Base-by-base conservation (phyloP, 2,329 filamentous ascomycete species). In the Neurospora sp. region DNA sequence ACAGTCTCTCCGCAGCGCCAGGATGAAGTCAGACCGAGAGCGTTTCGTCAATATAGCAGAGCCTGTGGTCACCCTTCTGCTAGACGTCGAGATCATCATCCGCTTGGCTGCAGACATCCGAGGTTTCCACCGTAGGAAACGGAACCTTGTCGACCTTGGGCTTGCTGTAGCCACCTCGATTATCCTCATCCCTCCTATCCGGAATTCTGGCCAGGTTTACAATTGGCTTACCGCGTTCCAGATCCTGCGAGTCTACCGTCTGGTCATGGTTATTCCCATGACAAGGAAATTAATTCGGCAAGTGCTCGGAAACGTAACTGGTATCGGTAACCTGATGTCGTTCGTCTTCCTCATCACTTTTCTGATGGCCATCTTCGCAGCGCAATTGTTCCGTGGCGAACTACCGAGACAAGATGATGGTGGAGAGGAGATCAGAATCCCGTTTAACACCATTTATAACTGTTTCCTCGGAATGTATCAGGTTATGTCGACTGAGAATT, bases 381-480 rank as follows among this genome's bases (percentile, higher is more conserved):
- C 91, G 1, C 95, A 99, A 78, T 87, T 99, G 4, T 97, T 99
- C 77, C 90, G 96, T 42, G 94, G 94, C 38, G 90, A 97, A 75
- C 87, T 98, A 38, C 90, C 92, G 0, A 76, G 84, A 39, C 75
- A 84, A n/a, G 87, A 93, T 73, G 79, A 82, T 2, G 78, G 81
- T n/a, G 91, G 89, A 2, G 82, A 91, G 2, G 80, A 86, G 2
- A 89, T 92, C 72, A 81, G 86, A 28, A 87, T 96, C 58, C 91
- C 92, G 0, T 99, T 99, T 78, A 89, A 89, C 77, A 92, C 93
- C 46, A 96, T 99, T 42, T 99, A 91, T 83, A 98, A 98, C 77
- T 92, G 93, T 0, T 99, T 99, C 77, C 84, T 99, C 17, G 96
- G 94, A 70, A 98, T 99, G 93, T 99, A 99, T 78, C 93, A 97